Evolutionary conservation across 2,329 filamentous ascomycete genomes (phyloP).

Genomic region (Aspergillus sp.): DNA sequence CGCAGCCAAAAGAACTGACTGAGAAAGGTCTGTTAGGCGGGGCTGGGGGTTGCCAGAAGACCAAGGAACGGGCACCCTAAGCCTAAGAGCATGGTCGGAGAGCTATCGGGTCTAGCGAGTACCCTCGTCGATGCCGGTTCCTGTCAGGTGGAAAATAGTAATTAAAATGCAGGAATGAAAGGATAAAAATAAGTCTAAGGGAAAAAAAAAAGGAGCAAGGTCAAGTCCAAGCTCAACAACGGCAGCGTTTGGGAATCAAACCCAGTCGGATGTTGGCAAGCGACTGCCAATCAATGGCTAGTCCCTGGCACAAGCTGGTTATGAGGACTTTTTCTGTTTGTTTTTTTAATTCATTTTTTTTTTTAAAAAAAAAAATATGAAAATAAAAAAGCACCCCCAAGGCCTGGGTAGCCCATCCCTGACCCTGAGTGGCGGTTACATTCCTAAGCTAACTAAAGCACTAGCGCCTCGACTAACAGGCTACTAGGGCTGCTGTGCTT

Average conservation of each 20-base stretch:
- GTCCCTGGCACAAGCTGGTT: not conserved
- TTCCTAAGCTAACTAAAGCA: conserved; percentile 8
- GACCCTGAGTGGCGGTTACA: conserved; percentile 13
- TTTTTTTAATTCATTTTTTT: not conserved
- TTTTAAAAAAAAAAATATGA: not conserved
- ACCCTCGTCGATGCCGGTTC: not conserved
- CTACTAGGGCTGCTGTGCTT: conserved; percentile 11
- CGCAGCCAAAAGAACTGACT: too few relatives aligned
- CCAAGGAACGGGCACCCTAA: conserved; percentile 3
- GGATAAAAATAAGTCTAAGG: not conserved
- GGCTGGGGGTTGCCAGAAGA: not conserved
- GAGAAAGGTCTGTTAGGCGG: not conserved
- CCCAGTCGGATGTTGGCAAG: not conserved
- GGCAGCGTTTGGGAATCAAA: not conserved
- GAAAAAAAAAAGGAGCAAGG: not conserved
- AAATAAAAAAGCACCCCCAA: conserved; percentile 1
- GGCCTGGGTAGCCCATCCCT: conserved; percentile 2
- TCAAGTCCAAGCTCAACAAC: not conserved
- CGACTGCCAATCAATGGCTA: not conserved
- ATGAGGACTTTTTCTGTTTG: not conserved
- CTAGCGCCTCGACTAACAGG: conserved; percentile 11
- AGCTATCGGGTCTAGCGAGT: not conserved
- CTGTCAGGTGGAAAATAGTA: not conserved
- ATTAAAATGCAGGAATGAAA: not conserved
- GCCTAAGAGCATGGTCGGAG: not conserved